Evolutionary conservation across 192 early-diverging fungal genomes (phyloP).

Genomic region (Irineochytrium annulatum): DNA sequence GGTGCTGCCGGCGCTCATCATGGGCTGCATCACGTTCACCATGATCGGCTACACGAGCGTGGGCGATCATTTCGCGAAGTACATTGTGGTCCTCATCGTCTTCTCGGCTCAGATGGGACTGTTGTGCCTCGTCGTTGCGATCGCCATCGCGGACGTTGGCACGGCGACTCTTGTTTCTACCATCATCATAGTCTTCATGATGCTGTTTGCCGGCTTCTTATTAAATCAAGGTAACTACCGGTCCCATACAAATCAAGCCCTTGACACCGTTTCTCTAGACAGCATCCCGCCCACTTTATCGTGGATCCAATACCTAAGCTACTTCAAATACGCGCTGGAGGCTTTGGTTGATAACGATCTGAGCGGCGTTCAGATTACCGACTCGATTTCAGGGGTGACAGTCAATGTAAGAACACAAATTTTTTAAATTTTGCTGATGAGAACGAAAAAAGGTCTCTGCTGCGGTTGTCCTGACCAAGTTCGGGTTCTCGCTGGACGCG

Average conservation of each 20-base stretch:
- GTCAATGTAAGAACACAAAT: constrained; percentile 24
- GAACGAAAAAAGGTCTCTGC: constrained; percentile 23
- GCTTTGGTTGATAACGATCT: constrained; percentile 89
- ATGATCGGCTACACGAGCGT: constrained; percentile 79
- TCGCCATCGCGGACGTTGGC: constrained; percentile 70
- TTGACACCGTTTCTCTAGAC: too few relatives aligned
- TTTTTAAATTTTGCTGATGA: too few relatives aligned
- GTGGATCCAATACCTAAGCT: constrained; percentile 72
- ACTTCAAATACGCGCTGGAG: constrained; percentile 89
- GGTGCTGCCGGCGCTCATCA: constrained; percentile 73
- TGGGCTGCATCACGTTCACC: constrained; percentile 77
- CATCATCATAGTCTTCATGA: constrained; percentile 80
- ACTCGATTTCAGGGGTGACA: constrained; percentile 30
- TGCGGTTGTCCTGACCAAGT: constrained; percentile 34
- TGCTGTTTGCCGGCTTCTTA: constrained; percentile 86
- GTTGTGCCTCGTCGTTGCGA: constrained; percentile 68
- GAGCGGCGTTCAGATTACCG: constrained; percentile 46
- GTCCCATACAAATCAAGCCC: constrained; percentile 48
- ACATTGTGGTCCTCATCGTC: constrained; percentile 71
- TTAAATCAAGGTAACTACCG: constrained; percentile 81
- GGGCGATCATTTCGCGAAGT: constrained; percentile 52
- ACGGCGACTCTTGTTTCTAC: constrained; percentile 73
- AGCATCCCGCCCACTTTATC: too few relatives aligned
- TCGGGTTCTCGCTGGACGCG: constrained; percentile 38
- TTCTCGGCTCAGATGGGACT: constrained; percentile 78